Conservation (phyloP, 306 rosid species). For the Rosa multiflora region DNA sequence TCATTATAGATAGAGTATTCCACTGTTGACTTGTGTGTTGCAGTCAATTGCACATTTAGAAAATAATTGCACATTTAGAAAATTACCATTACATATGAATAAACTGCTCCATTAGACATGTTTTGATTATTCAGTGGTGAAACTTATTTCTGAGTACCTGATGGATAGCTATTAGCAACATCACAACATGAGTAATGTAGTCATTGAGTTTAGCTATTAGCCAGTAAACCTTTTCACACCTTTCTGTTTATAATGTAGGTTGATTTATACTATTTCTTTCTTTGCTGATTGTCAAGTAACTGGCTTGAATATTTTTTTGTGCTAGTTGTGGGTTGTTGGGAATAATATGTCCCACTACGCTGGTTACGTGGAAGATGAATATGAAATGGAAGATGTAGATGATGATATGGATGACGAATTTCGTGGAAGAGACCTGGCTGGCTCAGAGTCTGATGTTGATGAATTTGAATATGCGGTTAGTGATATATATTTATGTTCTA, state of each 20-base stretch:
- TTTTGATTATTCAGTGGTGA: no score
- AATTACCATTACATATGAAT: no score
- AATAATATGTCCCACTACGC: slow-evolving; percentile 51
- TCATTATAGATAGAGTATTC: neutral
- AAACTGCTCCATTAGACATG: no score
- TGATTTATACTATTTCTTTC: neutral
- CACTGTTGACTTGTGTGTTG: neutral
- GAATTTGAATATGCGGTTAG: slow-evolving; percentile 62
- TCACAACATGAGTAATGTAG: neutral
- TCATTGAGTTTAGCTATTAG: neutral
- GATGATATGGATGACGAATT: slow-evolving; percentile 61
- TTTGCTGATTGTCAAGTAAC: slow-evolving; percentile 11
- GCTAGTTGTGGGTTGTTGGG: slow-evolving; percentile 18
- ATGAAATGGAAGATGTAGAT: slow-evolving; percentile 69
- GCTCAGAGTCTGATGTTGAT: slow-evolving; percentile 62
- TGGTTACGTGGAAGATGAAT: slow-evolving; percentile 61
- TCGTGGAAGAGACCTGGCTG: slow-evolving; percentile 51
- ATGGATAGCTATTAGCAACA: neutral
- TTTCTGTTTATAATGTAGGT: neutral
- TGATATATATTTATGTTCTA: slow-evolving; percentile 11
- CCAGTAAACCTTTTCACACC: neutral
- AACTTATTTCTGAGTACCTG: neutral
- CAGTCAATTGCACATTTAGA: neutral
- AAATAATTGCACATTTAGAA: neutral
- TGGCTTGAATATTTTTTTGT: slow-evolving; percentile 19